Evolutionary conservation across 1,284 basidiomycete species (phyloP), one percentile per base, ranked within the genome.

Genomic region (Exobasidium cylindrosporum): DNA sequence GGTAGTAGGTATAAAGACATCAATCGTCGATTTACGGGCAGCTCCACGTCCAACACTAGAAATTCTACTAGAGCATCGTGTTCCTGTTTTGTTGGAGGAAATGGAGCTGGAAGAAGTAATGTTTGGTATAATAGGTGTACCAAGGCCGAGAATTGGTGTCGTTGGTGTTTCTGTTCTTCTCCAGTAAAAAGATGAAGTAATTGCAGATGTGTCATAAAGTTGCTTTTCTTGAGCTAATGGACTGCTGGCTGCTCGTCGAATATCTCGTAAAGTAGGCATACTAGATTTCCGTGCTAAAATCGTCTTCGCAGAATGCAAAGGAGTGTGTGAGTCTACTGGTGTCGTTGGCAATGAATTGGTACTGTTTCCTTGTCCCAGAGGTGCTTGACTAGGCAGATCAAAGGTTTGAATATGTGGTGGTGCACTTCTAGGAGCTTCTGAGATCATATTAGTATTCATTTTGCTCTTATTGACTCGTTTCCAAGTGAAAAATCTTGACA

Each of bases 231-330:
- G 35, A 40, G 35, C 35, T 17, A 40, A 40, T 7, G 35, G 35
- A 40, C 35, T 50, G 4, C 5, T 24, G 14, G 47, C 26, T 13
- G 21, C 29, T 1, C 47, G 14, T 24, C 57, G 35, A 21, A 58
- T 44, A 23, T 58, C 57, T 23, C 57, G 57, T 28, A 58, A 52
- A 21, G 44, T 49, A 21, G 57, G 57, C 57, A 58, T 58, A 28
- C 57, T 58, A 44, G 46, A 47, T n/a, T 58, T 58, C n/a, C 57
- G 43, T 4, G 47, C 26, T 24, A 24, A 13, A 2, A 13, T 21
- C 5, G n/a, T 24, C 2, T 13, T 24, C n/a, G 47, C 14, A 5
- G n/a, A 21, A 24, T 14, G 26, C 26, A 28, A 3, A 50, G 26
- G 21, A 50, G 47, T 50, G 47, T 13, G 14, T 50, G 47, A 50